These are phyloP conservation scores for Styphnolobium japonicum DNA, from an alignment of 306 rosid genomes.

Conservation along the genomic window DNA sequence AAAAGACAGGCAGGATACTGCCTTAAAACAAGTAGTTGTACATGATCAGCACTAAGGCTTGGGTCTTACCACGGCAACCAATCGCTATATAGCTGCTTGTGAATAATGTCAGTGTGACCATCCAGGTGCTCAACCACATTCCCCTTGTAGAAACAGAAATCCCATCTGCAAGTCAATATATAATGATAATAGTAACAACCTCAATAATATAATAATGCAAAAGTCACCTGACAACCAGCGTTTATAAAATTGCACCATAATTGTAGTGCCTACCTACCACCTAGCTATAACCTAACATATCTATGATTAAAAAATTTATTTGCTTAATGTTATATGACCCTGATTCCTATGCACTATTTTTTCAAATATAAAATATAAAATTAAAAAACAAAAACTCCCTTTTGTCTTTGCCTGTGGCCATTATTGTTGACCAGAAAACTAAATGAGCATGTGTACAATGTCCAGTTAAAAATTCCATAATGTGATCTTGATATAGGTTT, in stretches of 20 bases:
- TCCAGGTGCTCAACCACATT: conserved; percentile 89
- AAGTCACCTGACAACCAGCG: conserved; percentile 11
- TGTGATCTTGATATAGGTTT: conserved; percentile 1
- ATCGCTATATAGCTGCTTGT: conserved; percentile 68
- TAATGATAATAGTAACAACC: conserved; percentile 24
- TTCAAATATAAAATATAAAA: too few species aligned
- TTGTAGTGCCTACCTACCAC: background rate
- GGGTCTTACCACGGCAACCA: conserved; percentile 90
- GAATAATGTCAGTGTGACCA: conserved; percentile 95
- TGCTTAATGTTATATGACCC: conserved; percentile 8
- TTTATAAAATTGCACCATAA: background rate
- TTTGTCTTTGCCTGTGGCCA: conserved; percentile 10
- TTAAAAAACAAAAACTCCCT: conserved; percentile 15
- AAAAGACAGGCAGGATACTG: background rate
- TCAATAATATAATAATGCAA: conserved; percentile 28
- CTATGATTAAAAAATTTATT: background rate
- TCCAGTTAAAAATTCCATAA: conserved; percentile 10
- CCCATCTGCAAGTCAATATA: conserved; percentile 82
- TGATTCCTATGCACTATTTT: conserved; percentile 3
- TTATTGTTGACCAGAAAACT: conserved; percentile 9
- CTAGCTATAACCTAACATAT: background rate
- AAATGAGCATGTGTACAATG: background rate
- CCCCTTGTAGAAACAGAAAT: conserved; percentile 80
- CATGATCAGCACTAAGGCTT: conserved; percentile 38
- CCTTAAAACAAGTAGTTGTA: conserved; percentile 18